Conservation (phyloP, 1,139 yeast species). For the Zygosaccharomyces pseudobailii region DNA sequence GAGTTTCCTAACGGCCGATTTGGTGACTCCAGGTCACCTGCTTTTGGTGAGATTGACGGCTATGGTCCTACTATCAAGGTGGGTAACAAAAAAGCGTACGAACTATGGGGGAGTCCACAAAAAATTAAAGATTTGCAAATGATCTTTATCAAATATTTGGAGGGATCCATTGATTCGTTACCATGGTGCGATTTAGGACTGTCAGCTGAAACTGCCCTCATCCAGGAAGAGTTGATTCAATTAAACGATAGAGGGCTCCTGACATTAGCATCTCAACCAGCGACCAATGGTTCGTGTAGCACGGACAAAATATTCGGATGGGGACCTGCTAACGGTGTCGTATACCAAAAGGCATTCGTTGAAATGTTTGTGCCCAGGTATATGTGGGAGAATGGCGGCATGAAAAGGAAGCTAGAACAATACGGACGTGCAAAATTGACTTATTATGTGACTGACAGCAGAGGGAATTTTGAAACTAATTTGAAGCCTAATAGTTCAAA, state of each 20-base stretch:
- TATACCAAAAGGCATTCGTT: slow-evolving; percentile 90
- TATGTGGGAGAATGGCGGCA: slow-evolving; percentile 52
- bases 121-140: slow-evolving; percentile 57
- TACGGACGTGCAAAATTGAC: slow-evolving; percentile 38
- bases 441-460: slow-evolving; percentile 65
- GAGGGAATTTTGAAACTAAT: slow-evolving; percentile 57
- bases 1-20: slow-evolving; percentile 97
- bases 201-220: slow-evolving; percentile 84
- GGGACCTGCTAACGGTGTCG: slow-evolving; percentile 89
- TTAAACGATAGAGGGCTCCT: slow-evolving; percentile 73
- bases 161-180: slow-evolving; percentile 66
- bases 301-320: slow-evolving; percentile 88
- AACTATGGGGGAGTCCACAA: slow-evolving; percentile 80
- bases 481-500: slow-evolving; percentile 49
- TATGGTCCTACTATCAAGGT: slow-evolving; percentile 89
- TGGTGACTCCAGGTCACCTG: slow-evolving; percentile 96
- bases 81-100: slow-evolving; percentile 62
- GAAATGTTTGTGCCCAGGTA: slow-evolving; percentile 74
- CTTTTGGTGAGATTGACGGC: slow-evolving; percentile 96
- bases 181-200: slow-evolving; percentile 92
- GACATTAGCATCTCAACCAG: slow-evolving; percentile 95
- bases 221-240: slow-evolving; percentile 83
- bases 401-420: slow-evolving; percentile 50
- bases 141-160: slow-evolving; percentile 68
- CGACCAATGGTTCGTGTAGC: slow-evolving; percentile 71